phyloP scores from a whole-genome alignment of 2,329 filamentous ascomycete genomes.

The Phialophora expanda region DNA sequence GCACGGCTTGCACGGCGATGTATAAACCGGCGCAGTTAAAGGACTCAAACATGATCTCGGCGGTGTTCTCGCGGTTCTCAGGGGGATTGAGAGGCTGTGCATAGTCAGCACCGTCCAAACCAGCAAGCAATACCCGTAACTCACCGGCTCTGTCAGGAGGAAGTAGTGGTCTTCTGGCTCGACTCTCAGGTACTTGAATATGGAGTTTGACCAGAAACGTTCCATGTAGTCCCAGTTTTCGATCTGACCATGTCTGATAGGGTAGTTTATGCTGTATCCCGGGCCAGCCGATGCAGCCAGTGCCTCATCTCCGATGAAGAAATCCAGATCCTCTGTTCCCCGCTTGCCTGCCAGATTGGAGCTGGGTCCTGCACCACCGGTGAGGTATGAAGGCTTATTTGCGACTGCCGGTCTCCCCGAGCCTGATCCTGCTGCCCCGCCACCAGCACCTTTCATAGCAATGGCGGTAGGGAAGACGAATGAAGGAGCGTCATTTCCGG shows the following conservation, averaged over 20 bases:
- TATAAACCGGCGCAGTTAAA: slow-evolving; percentile 99
- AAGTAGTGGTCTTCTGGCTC: slow-evolving; percentile 99
- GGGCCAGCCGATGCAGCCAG: slow-evolving; percentile 81
- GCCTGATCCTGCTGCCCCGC: slow-evolving; percentile 73
- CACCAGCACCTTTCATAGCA: slow-evolving; percentile 81
- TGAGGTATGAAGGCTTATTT: slow-evolving; percentile 95
- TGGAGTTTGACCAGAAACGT: slow-evolving; percentile 99
- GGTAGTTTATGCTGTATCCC: slow-evolving; percentile 95
- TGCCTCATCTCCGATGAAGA: slow-evolving; percentile 98
- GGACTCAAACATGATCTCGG: slow-evolving; percentile 99
- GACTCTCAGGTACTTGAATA: slow-evolving; percentile 98
- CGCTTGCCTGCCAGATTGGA: slow-evolving; percentile 89
- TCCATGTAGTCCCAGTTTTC: slow-evolving; percentile 99
- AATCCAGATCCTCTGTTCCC: slow-evolving; percentile 96
- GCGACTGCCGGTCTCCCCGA: slow-evolving; percentile 87
- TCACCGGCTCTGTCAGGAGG: slow-evolving; percentile 92
- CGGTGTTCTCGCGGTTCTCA: slow-evolving; percentile 98
- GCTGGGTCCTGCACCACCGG: slow-evolving; percentile 80
- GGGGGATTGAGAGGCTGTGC: slow-evolving; percentile 89
- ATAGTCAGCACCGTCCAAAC: slow-evolving; percentile 18
- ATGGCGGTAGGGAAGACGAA: slow-evolving; percentile 99
- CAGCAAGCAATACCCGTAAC: slow-evolving; percentile 41
- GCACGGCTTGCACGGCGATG: slow-evolving; percentile 96
- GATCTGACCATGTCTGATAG: slow-evolving; percentile 95
- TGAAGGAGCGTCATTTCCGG: slow-evolving; percentile 97